phyloP scores from a whole-genome alignment of 169 alveolate species.

The Blepharisma undulans region DNA sequence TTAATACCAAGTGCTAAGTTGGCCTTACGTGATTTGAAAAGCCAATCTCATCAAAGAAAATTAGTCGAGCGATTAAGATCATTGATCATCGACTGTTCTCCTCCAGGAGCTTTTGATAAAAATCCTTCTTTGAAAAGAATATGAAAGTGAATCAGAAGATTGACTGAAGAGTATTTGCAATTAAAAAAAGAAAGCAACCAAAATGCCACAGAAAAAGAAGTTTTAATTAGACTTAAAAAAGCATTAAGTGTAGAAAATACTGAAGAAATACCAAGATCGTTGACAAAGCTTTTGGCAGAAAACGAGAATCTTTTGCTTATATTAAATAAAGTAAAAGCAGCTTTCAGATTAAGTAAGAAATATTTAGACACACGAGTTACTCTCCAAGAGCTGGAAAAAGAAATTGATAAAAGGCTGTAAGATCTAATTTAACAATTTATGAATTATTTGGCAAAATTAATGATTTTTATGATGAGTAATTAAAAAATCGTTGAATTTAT shows the following conservation, averaged over 20 bases:
- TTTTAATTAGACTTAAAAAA: background rate
- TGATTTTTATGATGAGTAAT: background rate
- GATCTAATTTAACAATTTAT: background rate
- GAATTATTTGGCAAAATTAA: background rate
- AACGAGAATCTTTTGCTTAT: background rate
- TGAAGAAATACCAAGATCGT: constrained; percentile 25
- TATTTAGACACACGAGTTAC: background rate
- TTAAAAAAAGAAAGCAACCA: constrained; percentile 2
- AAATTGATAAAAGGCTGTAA: background rate
- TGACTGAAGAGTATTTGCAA: constrained; percentile 20
- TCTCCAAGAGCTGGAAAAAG: background rate
- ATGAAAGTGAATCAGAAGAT: constrained; percentile 29
- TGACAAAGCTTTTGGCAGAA: constrained; percentile 19
- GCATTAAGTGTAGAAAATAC: background rate
- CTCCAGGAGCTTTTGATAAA: constrained; percentile 1
- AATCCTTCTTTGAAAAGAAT: constrained; percentile 12
- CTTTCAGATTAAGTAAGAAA: background rate
- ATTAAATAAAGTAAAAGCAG: background rate
- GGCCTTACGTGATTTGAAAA: background rate
- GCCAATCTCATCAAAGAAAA: background rate
- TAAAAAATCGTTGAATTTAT: background rate
- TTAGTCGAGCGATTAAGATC: background rate
- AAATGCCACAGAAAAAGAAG: background rate
- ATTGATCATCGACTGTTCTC: constrained; percentile 25
- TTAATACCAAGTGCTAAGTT: background rate